Conservation (phyloP, 495 filamentous ascomycete genomes). For the Bryoglossum gracile region DNA sequence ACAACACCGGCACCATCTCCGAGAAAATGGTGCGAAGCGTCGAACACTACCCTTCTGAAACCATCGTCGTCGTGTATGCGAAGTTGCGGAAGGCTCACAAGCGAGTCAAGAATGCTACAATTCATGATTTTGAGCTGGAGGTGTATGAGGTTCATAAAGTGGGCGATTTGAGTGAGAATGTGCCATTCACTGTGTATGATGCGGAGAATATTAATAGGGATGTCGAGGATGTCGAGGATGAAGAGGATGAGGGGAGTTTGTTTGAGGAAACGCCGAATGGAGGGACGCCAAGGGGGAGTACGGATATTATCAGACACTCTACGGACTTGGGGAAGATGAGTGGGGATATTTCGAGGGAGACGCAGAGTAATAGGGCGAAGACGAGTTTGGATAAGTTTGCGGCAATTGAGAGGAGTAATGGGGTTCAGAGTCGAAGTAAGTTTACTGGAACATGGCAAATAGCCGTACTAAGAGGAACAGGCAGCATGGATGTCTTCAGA, state of each 20-base stretch:
- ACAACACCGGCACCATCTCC: slow-evolving; percentile 17
- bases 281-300: neutral
- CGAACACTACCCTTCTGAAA: slow-evolving; percentile 69
- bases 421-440: slow-evolving; percentile 18
- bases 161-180: slow-evolving; percentile 35
- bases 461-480: no score
- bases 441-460: neutral
- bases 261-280: neutral
- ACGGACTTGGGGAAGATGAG: no score
- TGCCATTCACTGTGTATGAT: slow-evolving; percentile 34
- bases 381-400: no score
- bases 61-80: slow-evolving; percentile 71
- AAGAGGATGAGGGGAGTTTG: slow-evolving; percentile 12
- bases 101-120: slow-evolving; percentile 67
- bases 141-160: slow-evolving; percentile 71
- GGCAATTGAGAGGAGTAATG: no score
- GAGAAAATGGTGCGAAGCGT: slow-evolving; percentile 86
- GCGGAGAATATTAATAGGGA: slow-evolving; percentile 26
- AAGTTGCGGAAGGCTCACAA: slow-evolving; percentile 67
- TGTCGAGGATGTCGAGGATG: slow-evolving; percentile 20
- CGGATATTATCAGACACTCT: no score
- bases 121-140: slow-evolving; percentile 70
- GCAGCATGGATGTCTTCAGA: slow-evolving; percentile 16
- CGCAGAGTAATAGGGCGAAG: no score
- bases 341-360: no score